These are phyloP conservation scores for Huntiella omanensis DNA, from an alignment of 2,329 filamentous ascomycete species.

Conservation along the genomic window DNA sequence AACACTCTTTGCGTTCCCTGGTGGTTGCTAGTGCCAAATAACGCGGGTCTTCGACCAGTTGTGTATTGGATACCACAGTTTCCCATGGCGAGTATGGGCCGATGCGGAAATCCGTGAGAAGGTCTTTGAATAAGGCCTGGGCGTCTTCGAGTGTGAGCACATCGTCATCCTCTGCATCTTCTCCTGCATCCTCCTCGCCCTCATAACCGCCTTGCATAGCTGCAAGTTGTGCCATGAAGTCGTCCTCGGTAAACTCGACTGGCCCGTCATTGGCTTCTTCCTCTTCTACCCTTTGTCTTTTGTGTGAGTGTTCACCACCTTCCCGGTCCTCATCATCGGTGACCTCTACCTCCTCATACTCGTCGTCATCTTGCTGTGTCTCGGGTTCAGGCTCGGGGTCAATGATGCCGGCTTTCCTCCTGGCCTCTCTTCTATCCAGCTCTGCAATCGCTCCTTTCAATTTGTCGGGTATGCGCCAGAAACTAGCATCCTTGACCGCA, in stretches of 20 bases:
- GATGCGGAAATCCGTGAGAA: slow-evolving; percentile 65
- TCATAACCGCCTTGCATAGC: slow-evolving; percentile 57
- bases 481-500: slow-evolving; percentile 65
- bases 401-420: slow-evolving; percentile 10
- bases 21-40: slow-evolving; percentile 74
- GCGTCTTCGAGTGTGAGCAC: slow-evolving; percentile 59
- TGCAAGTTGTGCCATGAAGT: slow-evolving; percentile 81
- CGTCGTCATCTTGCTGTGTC: slow-evolving; percentile 22
- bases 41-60: slow-evolving; percentile 65
- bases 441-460: slow-evolving; percentile 60
- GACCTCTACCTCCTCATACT: slow-evolving; percentile 56
- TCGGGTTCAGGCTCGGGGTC: slow-evolving; percentile 4
- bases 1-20: slow-evolving; percentile 62
- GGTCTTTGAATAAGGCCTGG: slow-evolving; percentile 59
- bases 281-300: slow-evolving; percentile 15
- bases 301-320: slow-evolving; percentile 27
- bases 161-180: slow-evolving; percentile 32
- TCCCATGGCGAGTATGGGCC: slow-evolving; percentile 89
- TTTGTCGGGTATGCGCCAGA: slow-evolving; percentile 85
- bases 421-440: slow-evolving; percentile 31
- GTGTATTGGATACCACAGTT: slow-evolving; percentile 64
- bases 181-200: slow-evolving; percentile 53
- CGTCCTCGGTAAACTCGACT: slow-evolving; percentile 79
- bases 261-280: slow-evolving; percentile 24
- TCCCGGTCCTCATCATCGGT: slow-evolving; percentile 30